These are phyloP conservation scores for Claviceps paspali DNA, from an alignment of 2,329 filamentous ascomycete genomes.

Conservation along the genomic window DNA sequence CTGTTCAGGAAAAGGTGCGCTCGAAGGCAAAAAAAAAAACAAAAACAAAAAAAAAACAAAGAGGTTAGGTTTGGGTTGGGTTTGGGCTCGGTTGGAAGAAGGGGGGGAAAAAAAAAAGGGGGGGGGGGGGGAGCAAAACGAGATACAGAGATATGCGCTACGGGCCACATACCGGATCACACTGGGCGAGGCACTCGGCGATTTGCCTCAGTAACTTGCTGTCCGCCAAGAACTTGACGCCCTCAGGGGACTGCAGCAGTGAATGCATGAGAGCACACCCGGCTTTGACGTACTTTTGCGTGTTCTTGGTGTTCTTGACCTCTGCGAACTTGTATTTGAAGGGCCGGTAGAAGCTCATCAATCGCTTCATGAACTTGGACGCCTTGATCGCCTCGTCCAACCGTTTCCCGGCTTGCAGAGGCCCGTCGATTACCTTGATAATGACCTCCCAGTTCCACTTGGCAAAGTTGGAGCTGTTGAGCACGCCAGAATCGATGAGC, in stretches of 20 bases:
- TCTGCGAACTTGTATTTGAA: conserved; percentile 95
- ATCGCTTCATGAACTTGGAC: conserved; percentile 88
- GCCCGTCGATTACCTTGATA: conserved; percentile 79
- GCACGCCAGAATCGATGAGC: conserved; percentile 64
- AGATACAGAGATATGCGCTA: background rate
- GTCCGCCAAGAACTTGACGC: conserved; percentile 70
- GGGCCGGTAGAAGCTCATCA: conserved; percentile 88
- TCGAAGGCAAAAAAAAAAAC: too few species aligned
- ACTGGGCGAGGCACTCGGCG: conserved; percentile 88
- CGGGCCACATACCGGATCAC: conserved; percentile 61
- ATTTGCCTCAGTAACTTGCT: conserved; percentile 90
- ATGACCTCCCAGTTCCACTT: conserved; percentile 99
- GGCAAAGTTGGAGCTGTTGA: conserved; percentile 75
- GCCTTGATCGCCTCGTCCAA: conserved; percentile 88
- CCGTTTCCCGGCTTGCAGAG: conserved; percentile 76
- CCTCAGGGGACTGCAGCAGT: conserved; percentile 72
- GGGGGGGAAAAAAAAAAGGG: too few species aligned
- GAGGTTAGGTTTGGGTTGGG: too few species aligned
- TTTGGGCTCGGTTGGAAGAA: too few species aligned
- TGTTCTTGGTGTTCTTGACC: conserved; percentile 76
- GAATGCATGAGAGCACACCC: conserved; percentile 82
- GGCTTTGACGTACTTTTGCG: conserved; percentile 82
- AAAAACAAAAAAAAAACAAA: too few species aligned
- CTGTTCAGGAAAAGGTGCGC: background rate
- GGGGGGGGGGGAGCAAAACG: background rate